Evolutionary conservation across 768 basidiomycete genomes (phyloP).

Genomic region (Psilocybe subaeruginosa): DNA sequence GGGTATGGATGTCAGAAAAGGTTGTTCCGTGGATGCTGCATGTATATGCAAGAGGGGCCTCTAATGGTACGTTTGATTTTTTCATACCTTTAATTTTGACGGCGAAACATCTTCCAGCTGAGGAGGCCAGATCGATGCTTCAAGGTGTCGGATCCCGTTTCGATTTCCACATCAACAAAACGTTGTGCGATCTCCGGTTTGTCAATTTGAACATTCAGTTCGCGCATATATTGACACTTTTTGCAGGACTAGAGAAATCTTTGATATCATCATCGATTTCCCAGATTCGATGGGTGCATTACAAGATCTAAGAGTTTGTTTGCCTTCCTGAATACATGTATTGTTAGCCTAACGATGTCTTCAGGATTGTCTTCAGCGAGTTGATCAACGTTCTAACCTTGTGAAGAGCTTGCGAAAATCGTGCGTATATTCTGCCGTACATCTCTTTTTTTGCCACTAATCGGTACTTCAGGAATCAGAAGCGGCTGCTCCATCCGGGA

Average conservation of each 20-base stretch:
- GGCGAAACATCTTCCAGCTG: conserved; percentile 41
- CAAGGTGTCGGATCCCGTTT: conserved; percentile 81
- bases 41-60: conserved; percentile 73
- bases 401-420: conserved; percentile 79
- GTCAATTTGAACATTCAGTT: conserved; percentile 17
- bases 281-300: conserved; percentile 87
- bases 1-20: conserved; percentile 78
- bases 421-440: conserved; percentile 45
- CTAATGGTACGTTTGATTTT: conserved; percentile 31
- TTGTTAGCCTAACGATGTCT: background rate
- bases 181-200: conserved; percentile 83
- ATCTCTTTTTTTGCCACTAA: conserved; percentile 4
- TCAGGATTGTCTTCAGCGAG: conserved; percentile 79
- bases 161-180: conserved; percentile 93
- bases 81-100: conserved; percentile 5
- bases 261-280: conserved; percentile 94
- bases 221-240: conserved; percentile 1
- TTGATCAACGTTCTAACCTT: conserved; percentile 77
- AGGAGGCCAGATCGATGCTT: conserved; percentile 73
- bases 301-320: conserved; percentile 76
- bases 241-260: conserved; percentile 76
- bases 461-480: conserved; percentile 34
- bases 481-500: conserved; percentile 92
- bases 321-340: background rate
- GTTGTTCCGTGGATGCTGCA: conserved; percentile 86